These are phyloP conservation scores for Monosporascus sp. DNA, from an alignment of 2,329 filamentous ascomycete genomes.

Conservation along the genomic window DNA sequence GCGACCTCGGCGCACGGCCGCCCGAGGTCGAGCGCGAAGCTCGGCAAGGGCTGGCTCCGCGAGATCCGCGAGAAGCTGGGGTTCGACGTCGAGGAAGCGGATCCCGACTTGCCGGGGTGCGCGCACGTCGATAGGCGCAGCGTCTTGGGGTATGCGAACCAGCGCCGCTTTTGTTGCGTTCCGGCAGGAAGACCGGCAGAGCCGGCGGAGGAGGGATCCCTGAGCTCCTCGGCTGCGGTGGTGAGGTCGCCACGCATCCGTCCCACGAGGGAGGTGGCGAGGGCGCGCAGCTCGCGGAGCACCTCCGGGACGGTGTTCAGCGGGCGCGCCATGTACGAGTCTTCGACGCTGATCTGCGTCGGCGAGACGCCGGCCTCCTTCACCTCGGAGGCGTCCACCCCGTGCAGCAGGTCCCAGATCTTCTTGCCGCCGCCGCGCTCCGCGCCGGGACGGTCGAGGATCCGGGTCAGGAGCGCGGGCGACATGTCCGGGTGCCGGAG, in stretches of 20 bases:
- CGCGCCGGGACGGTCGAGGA: slow-evolving; percentile 65
- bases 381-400: slow-evolving; percentile 71
- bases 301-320: slow-evolving; percentile 62
- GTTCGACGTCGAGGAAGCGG: slow-evolving; percentile 42
- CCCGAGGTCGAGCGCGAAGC: slow-evolving; percentile 63
- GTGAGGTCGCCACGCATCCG: slow-evolving; percentile 76
- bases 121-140: slow-evolving; percentile 75
- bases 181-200: no score
- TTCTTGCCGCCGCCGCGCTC: slow-evolving; percentile 66
- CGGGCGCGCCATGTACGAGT: slow-evolving; percentile 69
- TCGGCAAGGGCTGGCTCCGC: slow-evolving; percentile 67
- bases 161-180: slow-evolving; percentile 31
- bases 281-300: slow-evolving; percentile 59
- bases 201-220: no score
- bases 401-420: slow-evolving; percentile 76
- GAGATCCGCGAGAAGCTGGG: slow-evolving; percentile 61
- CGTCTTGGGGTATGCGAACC: slow-evolving; percentile 78
- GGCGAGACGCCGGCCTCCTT: slow-evolving; percentile 66
- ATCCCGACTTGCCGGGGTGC: slow-evolving; percentile 21
- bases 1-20: slow-evolving; percentile 55
- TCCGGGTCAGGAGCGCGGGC: slow-evolving; percentile 57
- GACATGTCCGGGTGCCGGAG: slow-evolving; percentile 59
- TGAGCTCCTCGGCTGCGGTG: slow-evolving; percentile 36
- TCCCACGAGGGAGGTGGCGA: slow-evolving; percentile 66
- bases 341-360: slow-evolving; percentile 88